Evolutionary conservation across 116 monocot species (phyloP).

Genomic region (Zostera marina): DNA sequence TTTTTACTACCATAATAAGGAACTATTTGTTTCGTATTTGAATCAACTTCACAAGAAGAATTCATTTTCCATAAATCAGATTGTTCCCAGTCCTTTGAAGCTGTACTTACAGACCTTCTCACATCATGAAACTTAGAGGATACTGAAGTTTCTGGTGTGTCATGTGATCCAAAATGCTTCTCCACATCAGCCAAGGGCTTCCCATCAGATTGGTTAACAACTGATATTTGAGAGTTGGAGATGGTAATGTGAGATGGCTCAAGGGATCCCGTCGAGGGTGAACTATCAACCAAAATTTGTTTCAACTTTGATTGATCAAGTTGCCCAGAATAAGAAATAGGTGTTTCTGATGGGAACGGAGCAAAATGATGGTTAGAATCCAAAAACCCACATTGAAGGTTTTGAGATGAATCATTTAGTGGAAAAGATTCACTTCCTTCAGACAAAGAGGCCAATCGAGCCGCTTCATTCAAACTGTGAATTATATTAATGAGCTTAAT

Average conservation of each 20-base stretch:
- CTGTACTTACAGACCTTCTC: slow-evolving; percentile 15
- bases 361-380: slow-evolving; percentile 18
- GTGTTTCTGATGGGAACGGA: slow-evolving; percentile 15
- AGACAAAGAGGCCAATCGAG: slow-evolving; percentile 51
- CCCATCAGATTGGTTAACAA: slow-evolving; percentile 28
- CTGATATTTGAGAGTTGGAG: slow-evolving; percentile 29
- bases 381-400: slow-evolving; percentile 49
- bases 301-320: slow-evolving; percentile 33
- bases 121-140: slow-evolving; percentile 40
- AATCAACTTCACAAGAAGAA: slow-evolving; percentile 18
- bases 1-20: slow-evolving; percentile 31
- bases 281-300: slow-evolving; percentile 15
- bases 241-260: slow-evolving; percentile 19
- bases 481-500: slow-evolving; percentile 78
- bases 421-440: slow-evolving; percentile 31
- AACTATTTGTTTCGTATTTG: slow-evolving; percentile 24
- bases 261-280: slow-evolving; percentile 16
- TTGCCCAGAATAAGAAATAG: slow-evolving; percentile 25
- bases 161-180: slow-evolving; percentile 18
- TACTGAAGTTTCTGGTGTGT: slow-evolving; percentile 20
- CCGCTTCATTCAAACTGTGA: slow-evolving; percentile 92
- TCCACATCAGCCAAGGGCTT: slow-evolving; percentile 37
- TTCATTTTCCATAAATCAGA: slow-evolving; percentile 23
- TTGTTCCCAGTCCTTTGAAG: slow-evolving; percentile 41
- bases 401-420: slow-evolving; percentile 34